Evolutionary conservation across 345 rosid genomes (phyloP).

Genomic region (Hibiscus tridactylites): DNA sequence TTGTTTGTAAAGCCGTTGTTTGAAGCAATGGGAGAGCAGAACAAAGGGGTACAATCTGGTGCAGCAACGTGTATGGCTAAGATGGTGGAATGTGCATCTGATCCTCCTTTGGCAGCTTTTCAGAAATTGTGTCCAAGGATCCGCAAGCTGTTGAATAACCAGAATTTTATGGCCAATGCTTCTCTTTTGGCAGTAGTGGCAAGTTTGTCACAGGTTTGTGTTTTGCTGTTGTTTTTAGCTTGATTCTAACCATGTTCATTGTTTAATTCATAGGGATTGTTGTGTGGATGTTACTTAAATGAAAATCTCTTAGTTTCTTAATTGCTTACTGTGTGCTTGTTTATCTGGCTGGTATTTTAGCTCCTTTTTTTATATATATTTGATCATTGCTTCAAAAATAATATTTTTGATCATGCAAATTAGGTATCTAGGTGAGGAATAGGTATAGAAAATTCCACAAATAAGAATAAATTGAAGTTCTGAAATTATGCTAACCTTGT

Average conservation of each 20-base stretch:
- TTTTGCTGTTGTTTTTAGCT: conserved; percentile 6
- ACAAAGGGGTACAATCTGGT: conserved; percentile 78
- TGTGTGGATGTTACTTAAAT: not conserved
- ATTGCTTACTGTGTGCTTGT: conserved; percentile 3
- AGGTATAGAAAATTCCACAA: not conserved
- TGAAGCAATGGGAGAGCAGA: conserved; percentile 98
- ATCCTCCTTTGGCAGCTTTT: conserved; percentile 50
- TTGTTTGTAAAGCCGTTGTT: conserved; percentile 81
- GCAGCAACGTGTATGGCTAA: conserved; percentile 89
- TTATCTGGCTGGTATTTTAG: not conserved
- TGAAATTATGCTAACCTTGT: conserved; percentile 5
- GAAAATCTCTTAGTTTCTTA: not conserved
- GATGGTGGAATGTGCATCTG: conserved; percentile 74
- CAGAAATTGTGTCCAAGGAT: conserved; percentile 89
- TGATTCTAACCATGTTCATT: not conserved
- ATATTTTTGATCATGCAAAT: not conserved
- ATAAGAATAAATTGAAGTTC: conserved; percentile 1
- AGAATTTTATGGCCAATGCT: conserved; percentile 75
- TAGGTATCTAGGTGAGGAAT: not conserved
- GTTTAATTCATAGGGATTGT: not conserved
- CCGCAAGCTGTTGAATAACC: conserved; percentile 77
- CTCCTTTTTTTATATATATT: not conserved
- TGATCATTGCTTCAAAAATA: not conserved
- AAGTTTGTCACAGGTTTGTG: conserved; percentile 76
- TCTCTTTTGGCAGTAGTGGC: conserved; percentile 74